Conservation (phyloP, 2,329 filamentous ascomycete genomes). For the Cadophora sp. region DNA sequence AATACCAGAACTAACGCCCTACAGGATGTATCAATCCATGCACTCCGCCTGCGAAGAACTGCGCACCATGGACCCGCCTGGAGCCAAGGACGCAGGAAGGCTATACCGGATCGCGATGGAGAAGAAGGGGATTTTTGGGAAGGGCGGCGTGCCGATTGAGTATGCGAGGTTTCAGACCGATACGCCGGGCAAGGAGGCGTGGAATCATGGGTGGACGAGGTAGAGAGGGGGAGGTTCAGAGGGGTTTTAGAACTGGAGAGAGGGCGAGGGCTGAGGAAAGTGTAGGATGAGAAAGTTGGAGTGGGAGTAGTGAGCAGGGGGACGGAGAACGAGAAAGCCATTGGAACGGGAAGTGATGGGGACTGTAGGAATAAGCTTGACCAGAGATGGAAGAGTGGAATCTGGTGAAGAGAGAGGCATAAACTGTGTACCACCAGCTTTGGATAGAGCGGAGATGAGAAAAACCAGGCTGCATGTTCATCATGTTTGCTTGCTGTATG, state of each 20-base stretch:
- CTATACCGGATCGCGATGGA: constrained; percentile 89
- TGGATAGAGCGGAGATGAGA: not conserved
- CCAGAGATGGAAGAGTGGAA: constrained; percentile 1
- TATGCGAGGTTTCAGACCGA: constrained; percentile 88
- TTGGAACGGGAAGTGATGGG: not conserved
- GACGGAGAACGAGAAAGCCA: too few species aligned
- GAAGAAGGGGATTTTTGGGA: constrained; percentile 83
- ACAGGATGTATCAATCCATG: constrained; percentile 78
- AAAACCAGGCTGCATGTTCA: constrained; percentile 5
- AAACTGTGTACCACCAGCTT: not conserved
- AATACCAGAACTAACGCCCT: not conserved
- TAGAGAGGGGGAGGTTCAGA: constrained; percentile 25
- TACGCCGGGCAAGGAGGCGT: constrained; percentile 77
- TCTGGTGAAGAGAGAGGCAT: not conserved
- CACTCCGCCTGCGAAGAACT: constrained; percentile 85
- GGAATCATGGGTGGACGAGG: constrained; percentile 93
- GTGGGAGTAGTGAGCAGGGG: not conserved
- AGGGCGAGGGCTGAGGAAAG: not conserved
- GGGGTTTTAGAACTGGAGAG: not conserved
- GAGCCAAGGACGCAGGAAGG: constrained; percentile 63
- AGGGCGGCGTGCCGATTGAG: constrained; percentile 83
- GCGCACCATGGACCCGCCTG: constrained; percentile 54
- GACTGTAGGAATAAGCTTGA: not conserved
- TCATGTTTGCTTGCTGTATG: constrained; percentile 20
- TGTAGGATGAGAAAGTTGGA: not conserved